Conservation (phyloP, 148 eudicot genomes). For the Vaccinium myrtillus region DNA sequence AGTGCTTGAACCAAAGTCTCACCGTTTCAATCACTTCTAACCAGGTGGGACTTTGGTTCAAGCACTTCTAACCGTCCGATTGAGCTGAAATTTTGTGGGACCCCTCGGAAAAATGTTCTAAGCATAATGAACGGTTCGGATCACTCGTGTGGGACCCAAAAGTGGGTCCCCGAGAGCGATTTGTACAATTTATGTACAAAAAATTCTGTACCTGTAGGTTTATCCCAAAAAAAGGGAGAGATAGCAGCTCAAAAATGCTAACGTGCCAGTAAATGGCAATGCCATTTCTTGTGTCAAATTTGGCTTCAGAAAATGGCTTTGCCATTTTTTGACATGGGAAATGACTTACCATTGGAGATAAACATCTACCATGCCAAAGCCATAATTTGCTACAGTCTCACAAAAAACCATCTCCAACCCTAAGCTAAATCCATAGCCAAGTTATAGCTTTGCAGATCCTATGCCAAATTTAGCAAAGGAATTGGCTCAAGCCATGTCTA, state of each 20-base stretch:
- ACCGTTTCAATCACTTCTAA: too few species aligned
- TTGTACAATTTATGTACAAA: too few species aligned
- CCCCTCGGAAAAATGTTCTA: too few species aligned
- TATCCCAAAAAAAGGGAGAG: background rate
- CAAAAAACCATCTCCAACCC: background rate
- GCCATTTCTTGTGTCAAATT: background rate
- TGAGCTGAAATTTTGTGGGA: too few species aligned
- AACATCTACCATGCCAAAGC: background rate
- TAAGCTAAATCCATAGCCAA: background rate
- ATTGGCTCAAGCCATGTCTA: background rate
- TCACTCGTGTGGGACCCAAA: too few species aligned
- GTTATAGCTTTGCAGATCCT: background rate
- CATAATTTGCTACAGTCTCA: background rate
- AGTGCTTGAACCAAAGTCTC: too few species aligned
- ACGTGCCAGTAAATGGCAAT: background rate
- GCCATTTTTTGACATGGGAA: background rate
- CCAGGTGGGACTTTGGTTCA: too few species aligned
- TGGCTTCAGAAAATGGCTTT: background rate
- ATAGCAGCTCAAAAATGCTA: background rate
- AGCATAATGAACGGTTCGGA: too few species aligned
- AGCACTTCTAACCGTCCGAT: too few species aligned
- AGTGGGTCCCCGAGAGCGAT: too few species aligned
- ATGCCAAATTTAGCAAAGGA: background rate
- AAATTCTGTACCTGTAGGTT: too few species aligned
- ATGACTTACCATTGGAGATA: background rate